Base-by-base conservation (phyloP, 1,284 basidiomycete species). In the Peniophora sp. region DNA sequence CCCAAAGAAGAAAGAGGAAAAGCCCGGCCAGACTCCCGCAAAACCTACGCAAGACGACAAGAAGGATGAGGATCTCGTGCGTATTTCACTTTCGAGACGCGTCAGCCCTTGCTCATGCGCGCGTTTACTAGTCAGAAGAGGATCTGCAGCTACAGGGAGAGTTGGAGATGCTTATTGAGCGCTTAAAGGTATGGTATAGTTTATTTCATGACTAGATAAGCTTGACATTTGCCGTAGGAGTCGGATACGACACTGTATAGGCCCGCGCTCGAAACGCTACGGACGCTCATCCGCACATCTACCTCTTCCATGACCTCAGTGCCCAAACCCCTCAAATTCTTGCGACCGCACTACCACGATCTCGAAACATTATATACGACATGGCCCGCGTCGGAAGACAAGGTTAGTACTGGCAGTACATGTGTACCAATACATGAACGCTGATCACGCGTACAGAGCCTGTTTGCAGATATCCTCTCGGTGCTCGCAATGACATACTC, bases 401-500 rank as follows among this genome's bases (percentile, higher is more conserved):
- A 90, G 77, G 92, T n/a, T n/a, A n/a, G n/a, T n/a, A n/a, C n/a
- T n/a, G n/a, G n/a, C n/a, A n/a, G n/a, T n/a, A n/a, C n/a, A n/a
- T n/a, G n/a, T n/a, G n/a, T n/a, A n/a, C n/a, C n/a, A n/a, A n/a
- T 24, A 45, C 20, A n/a, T 45, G 20, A 5, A 23, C 20, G n/a
- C 49, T 52, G 32, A 49, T 47, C 44, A 55, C 18, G 49, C 27
- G 44, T 51, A 2, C 59, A 96, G 88, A 86, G 89, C 57, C 81
- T 97, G 32, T 95, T 99, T 62, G 94, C 95, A n/a, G 96, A 98
- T 59, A 97, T 99, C 55, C 80, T 99, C 27, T 98, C 96, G 23
- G 97, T 99, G 3, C 85, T 99, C 47, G 97, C 96, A n/a, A 99
- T 99, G 97, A 99, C 97, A 17, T 99, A 99, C 68, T 97, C 95